phyloP scores from a whole-genome alignment of 2,329 filamentous ascomycete species.

The Penicillium vulpinum region DNA sequence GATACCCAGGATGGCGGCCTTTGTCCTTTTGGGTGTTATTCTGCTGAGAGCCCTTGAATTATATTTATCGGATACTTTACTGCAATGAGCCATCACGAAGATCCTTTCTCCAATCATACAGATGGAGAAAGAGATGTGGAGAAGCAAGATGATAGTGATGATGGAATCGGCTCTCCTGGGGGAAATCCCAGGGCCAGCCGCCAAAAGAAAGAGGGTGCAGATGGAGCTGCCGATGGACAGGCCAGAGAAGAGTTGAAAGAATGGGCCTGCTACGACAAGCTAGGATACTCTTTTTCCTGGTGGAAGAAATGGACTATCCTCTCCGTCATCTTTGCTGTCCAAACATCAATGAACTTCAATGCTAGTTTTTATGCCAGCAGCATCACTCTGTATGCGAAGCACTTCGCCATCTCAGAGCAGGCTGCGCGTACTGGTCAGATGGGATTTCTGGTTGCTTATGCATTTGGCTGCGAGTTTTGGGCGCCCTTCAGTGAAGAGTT shows the following conservation, averaged over 20 bases:
- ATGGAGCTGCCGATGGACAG: constrained; percentile 8
- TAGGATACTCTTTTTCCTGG: constrained; percentile 61
- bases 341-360: constrained; percentile 77
- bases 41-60: neutral
- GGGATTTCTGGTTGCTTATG: constrained; percentile 75
- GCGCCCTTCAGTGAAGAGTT: constrained; percentile 83
- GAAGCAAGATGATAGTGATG: constrained; percentile 18
- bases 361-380: constrained; percentile 71
- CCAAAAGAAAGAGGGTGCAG: constrained; percentile 10
- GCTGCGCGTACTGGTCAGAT: constrained; percentile 70
- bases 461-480: constrained; percentile 84
- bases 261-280: constrained; percentile 62
- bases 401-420: constrained; percentile 67
- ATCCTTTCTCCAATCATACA: constrained; percentile 1
- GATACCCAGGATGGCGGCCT: neutral
- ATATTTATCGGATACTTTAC: neutral
- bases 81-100: constrained; percentile 15
- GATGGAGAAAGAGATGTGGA: constrained; percentile 17
- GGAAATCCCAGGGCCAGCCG: constrained; percentile 11
- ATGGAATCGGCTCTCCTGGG: constrained; percentile 14
- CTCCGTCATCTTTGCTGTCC: constrained; percentile 67
- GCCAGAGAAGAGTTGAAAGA: constrained; percentile 47
- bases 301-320: constrained; percentile 71
- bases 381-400: constrained; percentile 59
- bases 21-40: neutral